These are phyloP conservation scores for Lichtheimia ornata DNA, from an alignment of 371 early-diverging fungal species.

Conservation along the genomic window DNA sequence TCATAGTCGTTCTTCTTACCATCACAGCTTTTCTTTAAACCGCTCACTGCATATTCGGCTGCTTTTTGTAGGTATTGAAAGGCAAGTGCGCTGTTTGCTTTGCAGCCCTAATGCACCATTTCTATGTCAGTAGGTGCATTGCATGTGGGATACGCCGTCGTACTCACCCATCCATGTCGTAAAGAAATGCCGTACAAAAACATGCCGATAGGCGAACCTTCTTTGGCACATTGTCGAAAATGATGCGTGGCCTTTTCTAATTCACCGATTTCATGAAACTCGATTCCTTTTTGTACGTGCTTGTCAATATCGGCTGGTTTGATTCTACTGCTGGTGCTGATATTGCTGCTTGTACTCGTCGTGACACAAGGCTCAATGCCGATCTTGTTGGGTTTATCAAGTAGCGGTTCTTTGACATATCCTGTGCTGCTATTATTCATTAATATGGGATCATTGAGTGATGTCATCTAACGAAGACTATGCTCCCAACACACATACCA, in stretches of 20 bases:
- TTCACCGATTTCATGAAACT: conserved; percentile 72
- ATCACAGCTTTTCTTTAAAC: conserved; percentile 36
- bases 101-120: conserved; percentile 57
- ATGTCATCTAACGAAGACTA: too few relatives aligned
- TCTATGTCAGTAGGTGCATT: background rate
- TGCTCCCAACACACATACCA: too few relatives aligned
- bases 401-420: too few relatives aligned
- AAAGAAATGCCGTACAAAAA: conserved; percentile 80
- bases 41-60: conserved; percentile 71
- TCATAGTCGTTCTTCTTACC: conserved; percentile 6
- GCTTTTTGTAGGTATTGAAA: conserved; percentile 77
- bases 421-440: too few relatives aligned
- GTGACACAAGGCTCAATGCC: background rate
- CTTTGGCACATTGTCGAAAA: conserved; percentile 71
- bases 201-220: conserved; percentile 73
- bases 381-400: background rate
- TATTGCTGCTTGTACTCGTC: background rate
- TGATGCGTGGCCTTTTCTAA: conserved; percentile 73
- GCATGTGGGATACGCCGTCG: background rate
- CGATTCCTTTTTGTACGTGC: conserved; percentile 55
- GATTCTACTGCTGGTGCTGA: conserved; percentile 7
- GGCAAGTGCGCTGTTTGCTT: conserved; percentile 62
- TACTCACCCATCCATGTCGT: conserved; percentile 77
- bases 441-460: too few relatives aligned
- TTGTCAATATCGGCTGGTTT: conserved; percentile 19